Base-by-base conservation (phyloP, 768 basidiomycete genomes). In the Kwoniella europaea region DNA sequence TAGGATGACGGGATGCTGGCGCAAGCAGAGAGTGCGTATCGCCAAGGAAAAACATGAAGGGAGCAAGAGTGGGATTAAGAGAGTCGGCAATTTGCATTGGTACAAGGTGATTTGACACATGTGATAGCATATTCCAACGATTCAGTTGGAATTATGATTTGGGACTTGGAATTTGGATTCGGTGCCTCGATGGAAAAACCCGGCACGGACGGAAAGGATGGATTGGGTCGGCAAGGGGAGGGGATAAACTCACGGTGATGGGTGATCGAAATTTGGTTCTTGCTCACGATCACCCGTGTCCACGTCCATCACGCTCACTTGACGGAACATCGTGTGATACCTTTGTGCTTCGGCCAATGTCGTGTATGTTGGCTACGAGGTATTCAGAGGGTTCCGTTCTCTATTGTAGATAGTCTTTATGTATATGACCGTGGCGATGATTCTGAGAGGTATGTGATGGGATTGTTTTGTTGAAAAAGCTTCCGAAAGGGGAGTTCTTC, bases 241-340 rank as follows among this genome's bases (percentile, higher is more conserved):
- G 54, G 54, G 24, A 22, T 16, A 22, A 61, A 61, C 42, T 61
- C 35, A 42, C 42, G 18, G 20, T 20, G 22, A 10, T 9, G 13
- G 22, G 3, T 27, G 27, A 61, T 61, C 42, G 15, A 55, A 55
- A n/a, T 42, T 12, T 61, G 22, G 15, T 43, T 61, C 16, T 41
- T 43, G 27, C 7, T 44, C 59, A 42, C 59, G 20, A 12, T n/a
- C n/a, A 20, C 20, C 20, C 24, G 20, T 20, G 20, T 55, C 24
- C 20, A 55, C 20, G 20, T 22, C 54, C 20, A 22, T 12, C 13
- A 61, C 13, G 22, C 18, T 61, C 15, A 42, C 42, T 61, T 42
- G 59, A 61, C 59, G 59, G 27, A 43, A 61, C 59, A 61, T 61
- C 6, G 16, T 43, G 59, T 18, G 13, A 29, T 59, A 12, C 13